Conservation (phyloP, 78 protist genomes). For the Monosiga brevicollis region DNA sequence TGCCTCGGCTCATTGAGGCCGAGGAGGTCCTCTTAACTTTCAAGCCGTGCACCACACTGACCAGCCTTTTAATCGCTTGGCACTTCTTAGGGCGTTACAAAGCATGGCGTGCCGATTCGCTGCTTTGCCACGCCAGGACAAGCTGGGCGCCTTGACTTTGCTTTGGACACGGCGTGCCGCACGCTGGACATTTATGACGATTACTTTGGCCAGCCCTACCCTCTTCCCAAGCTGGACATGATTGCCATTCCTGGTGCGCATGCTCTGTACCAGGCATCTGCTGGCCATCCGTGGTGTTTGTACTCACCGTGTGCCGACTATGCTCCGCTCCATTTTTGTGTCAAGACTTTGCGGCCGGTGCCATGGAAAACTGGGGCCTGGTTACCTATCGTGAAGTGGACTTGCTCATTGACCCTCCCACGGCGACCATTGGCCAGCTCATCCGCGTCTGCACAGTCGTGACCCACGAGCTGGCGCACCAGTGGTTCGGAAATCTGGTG, state of each 20-base stretch:
- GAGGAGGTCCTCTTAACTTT: background rate
- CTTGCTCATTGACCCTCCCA: constrained; percentile 39
- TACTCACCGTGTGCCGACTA: too few relatives aligned
- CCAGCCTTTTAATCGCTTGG: too few relatives aligned
- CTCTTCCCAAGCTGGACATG: constrained; percentile 70
- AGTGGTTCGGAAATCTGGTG: constrained; percentile 82
- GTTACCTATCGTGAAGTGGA: constrained; percentile 65
- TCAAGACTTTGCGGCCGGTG: constrained; percentile 72
- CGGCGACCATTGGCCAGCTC: background rate
- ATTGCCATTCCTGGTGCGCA: background rate
- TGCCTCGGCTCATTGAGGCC: background rate
- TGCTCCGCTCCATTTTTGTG: too few relatives aligned
- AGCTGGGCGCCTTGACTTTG: constrained; percentile 25
- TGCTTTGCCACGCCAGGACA: constrained; percentile 62
- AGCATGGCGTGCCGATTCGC: constrained; percentile 38
- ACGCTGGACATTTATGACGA: constrained; percentile 34
- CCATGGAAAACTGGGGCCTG: constrained; percentile 85
- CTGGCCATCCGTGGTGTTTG: background rate
- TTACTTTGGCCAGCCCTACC: constrained; percentile 56
- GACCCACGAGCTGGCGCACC: constrained; percentile 48
- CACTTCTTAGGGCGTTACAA: background rate
- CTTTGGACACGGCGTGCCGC: constrained; percentile 57
- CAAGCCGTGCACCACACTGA: too few relatives aligned
- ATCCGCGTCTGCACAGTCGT: constrained; percentile 46
- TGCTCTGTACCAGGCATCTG: background rate